Base-by-base conservation (phyloP, 352 stramenopile genomes). In the Globisporangium ultimum region DNA sequence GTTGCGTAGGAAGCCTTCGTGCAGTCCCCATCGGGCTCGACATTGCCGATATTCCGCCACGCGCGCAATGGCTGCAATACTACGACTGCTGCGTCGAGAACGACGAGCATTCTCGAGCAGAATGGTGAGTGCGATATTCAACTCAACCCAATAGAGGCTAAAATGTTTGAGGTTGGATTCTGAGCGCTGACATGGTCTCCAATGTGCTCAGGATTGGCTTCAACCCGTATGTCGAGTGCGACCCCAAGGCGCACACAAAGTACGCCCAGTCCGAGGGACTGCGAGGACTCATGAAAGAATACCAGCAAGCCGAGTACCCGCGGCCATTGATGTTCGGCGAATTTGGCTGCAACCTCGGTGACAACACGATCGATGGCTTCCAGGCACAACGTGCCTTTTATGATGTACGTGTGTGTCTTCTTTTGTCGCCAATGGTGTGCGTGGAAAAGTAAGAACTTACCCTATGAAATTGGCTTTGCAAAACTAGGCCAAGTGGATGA, bases 401-500 rank as follows among this genome's bases (percentile, higher is more conserved):
- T 48, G 75, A 85, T 20, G 73, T 60, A 34, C 14, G 54, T 51
- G 40, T n/a, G 17, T 10, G 13, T 45, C 6, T 5, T 45, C 8
- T n/a, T 36, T 36, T 36, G 28, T 10, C 28, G 28, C 28, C 28
- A 36, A 36, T 1, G 4, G 28, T 36, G 8, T 36, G 28, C 9
- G 28, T 28, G 24, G 24, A 28, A 28, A 5, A 28, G 24, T 28
- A 28, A 36, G 8, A 36, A 36, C 7, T 36, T 36, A 36, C 28
- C 28, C 8, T 10, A 11, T 5, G 7, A 10, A 36, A 36, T 11
- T 36, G 28, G 40, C 18, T 45, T 8, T 15, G 40, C 40, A 4
- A 18, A 45, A n/a, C 13, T 45, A 45, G 79, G 84, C 84, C 17
- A 91, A 88, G 60, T 93, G 84, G 84, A 93, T 93, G 80, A 93